Percentiles rank a stretch among this genome's conserved stretches.
Evolutionary conservation across 176 grass and related monocot species (phyloP).

Genomic region (Hyparrhenia diplandra): DNA sequence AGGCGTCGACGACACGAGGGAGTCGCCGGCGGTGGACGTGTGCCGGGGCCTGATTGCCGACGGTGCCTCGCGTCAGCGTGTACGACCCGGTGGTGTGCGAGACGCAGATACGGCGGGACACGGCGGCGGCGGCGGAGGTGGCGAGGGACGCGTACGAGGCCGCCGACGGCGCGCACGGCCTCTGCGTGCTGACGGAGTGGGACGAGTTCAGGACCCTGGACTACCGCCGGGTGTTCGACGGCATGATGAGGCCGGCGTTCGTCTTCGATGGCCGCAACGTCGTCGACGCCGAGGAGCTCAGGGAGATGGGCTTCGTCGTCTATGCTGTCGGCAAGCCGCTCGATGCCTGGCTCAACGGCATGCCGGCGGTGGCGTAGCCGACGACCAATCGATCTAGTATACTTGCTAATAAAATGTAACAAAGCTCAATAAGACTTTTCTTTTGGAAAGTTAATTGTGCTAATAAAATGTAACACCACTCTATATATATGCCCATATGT

Average conservation of each 20-base stretch:
- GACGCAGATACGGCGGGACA: conserved; percentile 27
- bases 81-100: conserved; percentile 48
- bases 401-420: too few relatives aligned
- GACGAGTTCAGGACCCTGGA: conserved; percentile 54
- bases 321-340: conserved; percentile 56
- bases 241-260: conserved; percentile 52
- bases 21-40: conserved; percentile 50
- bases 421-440: too few relatives aligned
- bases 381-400: neutral
- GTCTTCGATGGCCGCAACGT: conserved; percentile 52
- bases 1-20: conserved; percentile 43
- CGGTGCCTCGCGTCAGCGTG: conserved; percentile 35
- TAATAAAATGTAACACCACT: too few relatives aligned
- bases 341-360: conserved; percentile 12
- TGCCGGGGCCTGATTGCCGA: conserved; percentile 42
- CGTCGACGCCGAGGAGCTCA: conserved; percentile 44
- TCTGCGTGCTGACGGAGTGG: conserved; percentile 64
- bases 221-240: conserved; percentile 38
- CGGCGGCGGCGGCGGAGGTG: neutral
- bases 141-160: conserved; percentile 55
- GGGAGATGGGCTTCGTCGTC: conserved; percentile 63
- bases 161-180: conserved; percentile 32
- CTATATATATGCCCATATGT: neutral
- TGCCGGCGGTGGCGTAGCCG: conserved; percentile 40
- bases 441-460: too few relatives aligned